Base-by-base conservation (phyloP, 2,329 filamentous ascomycete species). In the Colletotrichum sp. region DNA sequence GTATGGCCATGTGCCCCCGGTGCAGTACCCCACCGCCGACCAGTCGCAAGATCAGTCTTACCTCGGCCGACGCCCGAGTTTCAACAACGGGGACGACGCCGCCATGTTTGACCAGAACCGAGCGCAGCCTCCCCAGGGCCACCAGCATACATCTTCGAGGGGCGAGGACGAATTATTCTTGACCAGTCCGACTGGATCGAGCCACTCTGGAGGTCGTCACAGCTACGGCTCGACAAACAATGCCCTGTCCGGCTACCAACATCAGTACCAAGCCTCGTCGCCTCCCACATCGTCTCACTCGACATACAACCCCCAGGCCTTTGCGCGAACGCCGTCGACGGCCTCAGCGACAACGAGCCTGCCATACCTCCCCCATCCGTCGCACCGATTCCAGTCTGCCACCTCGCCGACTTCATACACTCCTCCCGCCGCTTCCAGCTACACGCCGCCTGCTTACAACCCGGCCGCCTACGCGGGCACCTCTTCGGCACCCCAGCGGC, bases 31-130 rank as follows among this genome's bases (percentile, higher is more conserved):
- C 18, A 85, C 91, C 78, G 85, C 88, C 64, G 83, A 84, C 76
- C 87, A 84, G 68, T 78, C 82, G 57, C 83, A 84, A 77, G 84
- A 86, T 59, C 84, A 86, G 75, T 81, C 84, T 59, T 86, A 87
- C 78, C 84, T 86, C 8, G 82, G 82, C 59, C 89, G 94, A 79
- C 90, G 92, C 78, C 90, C 91, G 65, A 96, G 94, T 87, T 96
- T 95, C 87, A 93, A 95, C 83, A 92, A 90, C 79, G 94, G 93
- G 78, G 95, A 97, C 83, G 94, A 96, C 83, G 87, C 89, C 64
- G 85, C 87, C 65, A 91, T 76, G 66, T 77, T 80, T 80, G 72
- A 76, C 78, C 77, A 76, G 65, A 68, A 26, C 59, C 62, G 49
- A 24, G 64, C 44, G 30, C 77, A 78, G 34, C 52, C 65, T n/a